These are phyloP conservation scores for Crithidia mellificae DNA, from an alignment of 208 protist species.

Conservation along the genomic window DNA sequence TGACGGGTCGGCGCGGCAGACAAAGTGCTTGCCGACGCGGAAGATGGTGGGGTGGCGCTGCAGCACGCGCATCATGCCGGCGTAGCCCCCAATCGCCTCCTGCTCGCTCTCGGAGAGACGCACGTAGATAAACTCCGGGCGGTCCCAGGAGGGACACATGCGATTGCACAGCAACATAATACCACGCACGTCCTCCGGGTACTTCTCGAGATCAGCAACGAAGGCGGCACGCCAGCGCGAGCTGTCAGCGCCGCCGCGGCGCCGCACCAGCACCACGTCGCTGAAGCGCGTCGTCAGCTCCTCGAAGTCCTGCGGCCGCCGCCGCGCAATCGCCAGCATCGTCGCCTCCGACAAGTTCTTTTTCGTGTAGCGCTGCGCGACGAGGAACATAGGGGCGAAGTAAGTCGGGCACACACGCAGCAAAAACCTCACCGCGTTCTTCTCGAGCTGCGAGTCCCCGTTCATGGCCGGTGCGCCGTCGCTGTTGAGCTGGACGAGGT, in stretches of 20 bases:
- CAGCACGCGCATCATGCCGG: conserved; percentile 58
- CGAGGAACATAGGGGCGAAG: conserved; percentile 63
- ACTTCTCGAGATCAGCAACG: conserved; percentile 62
- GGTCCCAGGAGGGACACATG: conserved; percentile 73
- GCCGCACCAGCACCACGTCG: conserved; percentile 60
- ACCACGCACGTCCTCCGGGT: conserved; percentile 67
- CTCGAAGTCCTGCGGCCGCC: conserved; percentile 66
- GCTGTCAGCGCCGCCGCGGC: conserved; percentile 69
- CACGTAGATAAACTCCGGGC: conserved; percentile 83
- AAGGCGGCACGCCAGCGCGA: conserved; percentile 64
- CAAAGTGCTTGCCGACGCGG: conserved; percentile 61
- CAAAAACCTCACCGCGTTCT: conserved; percentile 59
- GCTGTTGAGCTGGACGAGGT: conserved; percentile 44
- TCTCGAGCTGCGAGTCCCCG: conserved; percentile 29
- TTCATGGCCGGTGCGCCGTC: conserved; percentile 33
- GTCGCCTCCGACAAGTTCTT: conserved; percentile 62
- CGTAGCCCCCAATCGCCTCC: conserved; percentile 57
- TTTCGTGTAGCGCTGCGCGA: conserved; percentile 82
- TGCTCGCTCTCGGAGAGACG: conserved; percentile 55
- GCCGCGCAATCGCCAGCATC: conserved; percentile 40
- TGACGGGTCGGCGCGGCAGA: conserved; percentile 73
- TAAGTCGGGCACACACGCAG: conserved; percentile 76
- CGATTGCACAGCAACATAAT: conserved; percentile 58
- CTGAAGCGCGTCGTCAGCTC: conserved; percentile 44
- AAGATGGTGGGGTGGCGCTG: conserved; percentile 72